Percentiles rank a stretch among this genome's conserved stretches.
These are phyloP conservation scores for Durusdinium trenchii DNA, from an alignment of 73 alveolate genomes.

Conservation along the genomic window DNA sequence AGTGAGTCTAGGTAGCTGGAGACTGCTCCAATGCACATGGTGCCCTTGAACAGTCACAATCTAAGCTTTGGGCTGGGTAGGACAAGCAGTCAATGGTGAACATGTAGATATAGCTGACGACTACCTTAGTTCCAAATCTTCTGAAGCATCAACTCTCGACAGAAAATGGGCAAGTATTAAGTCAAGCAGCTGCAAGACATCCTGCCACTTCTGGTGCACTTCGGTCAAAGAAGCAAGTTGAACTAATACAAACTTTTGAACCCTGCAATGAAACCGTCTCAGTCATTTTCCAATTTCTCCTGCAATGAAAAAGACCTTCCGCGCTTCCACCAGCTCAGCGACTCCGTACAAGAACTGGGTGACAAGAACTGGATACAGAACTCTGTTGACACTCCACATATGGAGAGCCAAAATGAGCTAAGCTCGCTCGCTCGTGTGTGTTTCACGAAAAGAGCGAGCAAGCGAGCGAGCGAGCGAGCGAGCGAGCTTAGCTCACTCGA, in stretches of 20 bases:
- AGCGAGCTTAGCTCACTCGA: too few relatives aligned
- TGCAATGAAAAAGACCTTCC: conserved; percentile 41
- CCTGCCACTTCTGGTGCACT: neutral
- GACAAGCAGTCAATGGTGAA: conserved; percentile 49
- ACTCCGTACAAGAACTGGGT: conserved; percentile 52
- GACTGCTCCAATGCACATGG: too few relatives aligned
- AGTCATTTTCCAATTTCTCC: neutral
- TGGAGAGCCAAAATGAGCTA: too few relatives aligned
- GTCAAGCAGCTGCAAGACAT: conserved; percentile 18
- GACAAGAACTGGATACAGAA: neutral
- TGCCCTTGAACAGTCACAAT: too few relatives aligned
- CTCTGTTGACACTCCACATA: too few relatives aligned
- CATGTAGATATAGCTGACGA: conserved; percentile 57
- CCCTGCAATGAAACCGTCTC: neutral
- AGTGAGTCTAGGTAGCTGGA: too few relatives aligned
- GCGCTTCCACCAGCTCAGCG: conserved; percentile 44
- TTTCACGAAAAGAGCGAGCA: too few relatives aligned
- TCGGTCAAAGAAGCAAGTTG: neutral
- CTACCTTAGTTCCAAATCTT: conserved; percentile 13
- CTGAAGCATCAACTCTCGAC: too few relatives aligned
- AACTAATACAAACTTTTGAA: neutral
- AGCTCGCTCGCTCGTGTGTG: too few relatives aligned
- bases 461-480: too few relatives aligned
- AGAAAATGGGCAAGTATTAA: neutral
- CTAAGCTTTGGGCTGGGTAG: conserved; percentile 24